Evolutionary conservation across 306 rosid genomes (phyloP).

Genomic region (Dryas alaskensis): DNA sequence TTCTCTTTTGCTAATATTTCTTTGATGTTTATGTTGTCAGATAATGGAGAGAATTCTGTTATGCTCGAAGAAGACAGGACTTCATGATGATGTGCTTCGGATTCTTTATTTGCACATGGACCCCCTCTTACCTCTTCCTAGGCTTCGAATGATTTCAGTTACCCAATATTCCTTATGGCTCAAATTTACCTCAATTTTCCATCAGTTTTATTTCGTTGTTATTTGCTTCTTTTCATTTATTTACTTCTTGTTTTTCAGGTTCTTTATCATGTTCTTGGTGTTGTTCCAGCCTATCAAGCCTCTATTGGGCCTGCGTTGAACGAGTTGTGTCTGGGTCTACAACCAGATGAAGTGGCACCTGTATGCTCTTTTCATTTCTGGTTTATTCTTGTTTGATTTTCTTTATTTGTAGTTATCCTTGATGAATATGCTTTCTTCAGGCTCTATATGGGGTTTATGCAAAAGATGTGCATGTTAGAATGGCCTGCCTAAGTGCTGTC

Average conservation of each 20-base stretch:
- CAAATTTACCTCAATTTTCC: neutral
- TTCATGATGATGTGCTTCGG: slow-evolving; percentile 78
- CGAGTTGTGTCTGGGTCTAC: slow-evolving; percentile 91
- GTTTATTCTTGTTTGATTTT: slow-evolving; percentile 22
- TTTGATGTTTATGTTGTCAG: slow-evolving; percentile 38
- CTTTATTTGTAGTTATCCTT: slow-evolving; percentile 17
- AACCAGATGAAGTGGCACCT: slow-evolving; percentile 74
- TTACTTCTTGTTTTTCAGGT: slow-evolving; percentile 47
- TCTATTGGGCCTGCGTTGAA: slow-evolving; percentile 88
- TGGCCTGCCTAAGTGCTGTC: slow-evolving; percentile 90
- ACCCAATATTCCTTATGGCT: slow-evolving; percentile 17
- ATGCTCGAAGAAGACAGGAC: slow-evolving; percentile 83
- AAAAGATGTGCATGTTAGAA: slow-evolving; percentile 85
- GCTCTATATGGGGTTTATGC: slow-evolving; percentile 92
- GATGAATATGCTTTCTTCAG: slow-evolving; percentile 43
- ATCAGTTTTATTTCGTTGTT: neutral
- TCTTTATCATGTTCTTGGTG: slow-evolving; percentile 86
- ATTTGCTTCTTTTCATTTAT: slow-evolving; percentile 19
- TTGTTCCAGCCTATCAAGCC: slow-evolving; percentile 77
- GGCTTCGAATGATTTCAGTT: slow-evolving; percentile 91
- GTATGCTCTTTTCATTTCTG: slow-evolving; percentile 41
- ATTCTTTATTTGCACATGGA: slow-evolving; percentile 87
- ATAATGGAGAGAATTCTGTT: slow-evolving; percentile 86
- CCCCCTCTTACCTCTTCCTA: slow-evolving; percentile 88
- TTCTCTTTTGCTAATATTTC: slow-evolving; percentile 31